phyloP scores from a whole-genome alignment of 2,329 filamentous ascomycete species.

The Shiraia bambusicola region DNA sequence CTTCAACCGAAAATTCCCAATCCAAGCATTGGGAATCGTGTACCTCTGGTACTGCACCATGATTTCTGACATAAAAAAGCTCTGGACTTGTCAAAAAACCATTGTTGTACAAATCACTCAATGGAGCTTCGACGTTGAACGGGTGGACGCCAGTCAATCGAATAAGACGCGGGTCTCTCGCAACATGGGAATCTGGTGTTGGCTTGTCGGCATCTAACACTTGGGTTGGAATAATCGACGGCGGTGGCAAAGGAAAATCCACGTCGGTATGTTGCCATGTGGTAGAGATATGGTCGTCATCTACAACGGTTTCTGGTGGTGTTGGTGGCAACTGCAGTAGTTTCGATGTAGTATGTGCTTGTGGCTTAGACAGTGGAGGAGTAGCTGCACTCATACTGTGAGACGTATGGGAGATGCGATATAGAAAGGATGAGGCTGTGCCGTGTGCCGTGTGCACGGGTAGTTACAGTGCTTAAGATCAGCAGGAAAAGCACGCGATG shows the following conservation, averaged over 20 bases:
- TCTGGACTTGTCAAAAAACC: constrained; percentile 87
- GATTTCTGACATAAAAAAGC: constrained; percentile 89
- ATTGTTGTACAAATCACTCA: constrained; percentile 74
- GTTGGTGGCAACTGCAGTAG: constrained; percentile 34
- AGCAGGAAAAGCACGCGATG: not conserved
- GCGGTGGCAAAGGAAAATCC: constrained; percentile 68
- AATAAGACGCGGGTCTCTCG: constrained; percentile 78
- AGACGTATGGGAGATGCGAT: not conserved
- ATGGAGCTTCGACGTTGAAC: constrained; percentile 85
- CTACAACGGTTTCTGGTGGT: constrained; percentile 39
- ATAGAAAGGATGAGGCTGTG: not conserved
- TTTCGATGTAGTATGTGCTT: constrained; percentile 17
- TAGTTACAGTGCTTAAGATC: constrained; percentile 2
- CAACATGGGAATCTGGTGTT: constrained; percentile 81
- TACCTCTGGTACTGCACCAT: constrained; percentile 78
- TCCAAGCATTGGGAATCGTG: constrained; percentile 69
- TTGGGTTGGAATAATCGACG: constrained; percentile 56
- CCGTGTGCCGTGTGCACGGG: too few relatives aligned
- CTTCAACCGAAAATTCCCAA: constrained; percentile 84
- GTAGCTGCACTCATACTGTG: constrained; percentile 22
- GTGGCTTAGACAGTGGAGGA: constrained; percentile 16
- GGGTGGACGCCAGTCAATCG: constrained; percentile 85
- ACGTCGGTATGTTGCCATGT: constrained; percentile 17
- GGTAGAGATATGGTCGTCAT: constrained; percentile 30
- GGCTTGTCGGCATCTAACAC: constrained; percentile 75